Evolutionary conservation across 192 early-diverging fungal genomes (phyloP).

Genomic region (Rhizophlyctis rosea): DNA sequence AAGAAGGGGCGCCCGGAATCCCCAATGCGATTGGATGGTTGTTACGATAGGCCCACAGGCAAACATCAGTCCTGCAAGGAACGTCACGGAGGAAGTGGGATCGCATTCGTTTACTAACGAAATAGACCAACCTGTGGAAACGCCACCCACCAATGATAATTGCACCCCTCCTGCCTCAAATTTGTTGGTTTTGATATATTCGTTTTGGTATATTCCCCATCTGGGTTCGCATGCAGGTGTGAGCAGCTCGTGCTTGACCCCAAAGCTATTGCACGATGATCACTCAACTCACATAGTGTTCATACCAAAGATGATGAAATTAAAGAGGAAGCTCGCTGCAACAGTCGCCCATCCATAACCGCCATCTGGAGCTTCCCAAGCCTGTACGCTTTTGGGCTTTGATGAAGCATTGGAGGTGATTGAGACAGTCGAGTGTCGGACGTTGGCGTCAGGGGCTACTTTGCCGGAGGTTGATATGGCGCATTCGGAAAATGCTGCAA

Average conservation of each 20-base stretch:
- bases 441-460: no score
- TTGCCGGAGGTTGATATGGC: no score
- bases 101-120: no score
- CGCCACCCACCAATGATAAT: conserved; percentile 9
- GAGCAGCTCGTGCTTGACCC: no score
- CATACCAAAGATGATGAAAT: conserved; percentile 9
- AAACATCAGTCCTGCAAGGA: neutral
- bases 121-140: no score
- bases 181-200: neutral
- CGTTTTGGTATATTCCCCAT: conserved; percentile 7
- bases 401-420: no score
- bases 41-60: neutral
- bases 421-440: no score
- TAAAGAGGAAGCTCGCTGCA: conserved; percentile 31
- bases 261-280: neutral
- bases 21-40: neutral
- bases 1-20: neutral
- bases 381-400: no score
- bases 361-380: conserved; percentile 41
- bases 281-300: neutral
- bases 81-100: no score
- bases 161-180: neutral
- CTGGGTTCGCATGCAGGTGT: no score
- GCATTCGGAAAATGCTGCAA: no score
- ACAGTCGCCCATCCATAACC: conserved; percentile 51